Base-by-base conservation (phyloP, 306 rosid species). In the Quercus gilva region DNA sequence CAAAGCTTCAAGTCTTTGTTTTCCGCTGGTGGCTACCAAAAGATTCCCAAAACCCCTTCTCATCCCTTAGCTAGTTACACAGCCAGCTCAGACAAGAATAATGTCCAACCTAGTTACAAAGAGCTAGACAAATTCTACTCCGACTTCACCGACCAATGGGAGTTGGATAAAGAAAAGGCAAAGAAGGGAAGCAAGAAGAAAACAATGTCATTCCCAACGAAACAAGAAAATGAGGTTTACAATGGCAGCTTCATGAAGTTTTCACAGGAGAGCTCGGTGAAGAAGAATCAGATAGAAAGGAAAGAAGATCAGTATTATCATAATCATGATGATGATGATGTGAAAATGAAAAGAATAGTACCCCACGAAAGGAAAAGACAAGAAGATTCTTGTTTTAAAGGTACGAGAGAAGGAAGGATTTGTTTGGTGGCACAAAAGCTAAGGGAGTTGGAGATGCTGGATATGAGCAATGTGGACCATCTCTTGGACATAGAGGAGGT, bases 401-500 rank as follows among this genome's bases (percentile, higher is more conserved):
- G 71, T 25, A 33, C 26, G 59, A 80, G 60, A 73, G 83, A 71
- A 52, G 71, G 65, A 17, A 82, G 82, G 77, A 45, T 61, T 20
- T 80, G 79, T 43, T 71, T 85, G 74, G 88, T 95, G 79, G 90
- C 85, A 41, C 69, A 89, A 77, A 96, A 93, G 86, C 81, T 96
- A 69, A 96, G 84, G 74, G 98, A 93, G 79, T 76, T 93, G 86
- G 93, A 90, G 85, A 89, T 81, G 92, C 23, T 91, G 85, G 98
- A 94, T 68, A 74, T 76, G 69, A 85, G 87, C 76, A 88, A 93
- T 78, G 91, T 86, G 72, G 96, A 95, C 78, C 89, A 95, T 85
- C 79, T 82, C 11, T 76, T 93, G 85, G 99, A 93, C 86, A 90
- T 96, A 65, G 94, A 93, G 82, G 99, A 96, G 80, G 85, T 90